Evolutionary conservation across 257 asterid species (phyloP), one percentile per base, ranked within the genome.

Genomic region (Paulownia fortunei): DNA sequence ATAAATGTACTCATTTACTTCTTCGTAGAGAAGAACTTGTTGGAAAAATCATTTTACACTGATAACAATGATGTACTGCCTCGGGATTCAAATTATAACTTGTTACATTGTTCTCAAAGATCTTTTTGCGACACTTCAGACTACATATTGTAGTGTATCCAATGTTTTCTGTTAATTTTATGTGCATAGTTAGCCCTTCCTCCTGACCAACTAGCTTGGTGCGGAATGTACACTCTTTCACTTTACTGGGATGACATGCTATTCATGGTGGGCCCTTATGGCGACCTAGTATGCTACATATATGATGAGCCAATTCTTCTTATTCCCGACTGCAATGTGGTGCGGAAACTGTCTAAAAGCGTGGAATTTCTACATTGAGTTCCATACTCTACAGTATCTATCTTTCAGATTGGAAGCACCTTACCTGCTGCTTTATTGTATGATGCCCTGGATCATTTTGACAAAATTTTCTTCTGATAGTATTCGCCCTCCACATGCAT

Each of bases 401-500:
- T 96, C 59, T 96, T 96, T 82, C 96, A 93, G 84, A 96, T 96
- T 69, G 99, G 98, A 77, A 93, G 98, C 85, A 96, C 99, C 24
- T 76, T 86, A 56, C 97, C 99, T 80, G 89, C 98, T 80, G 98
- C 99, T 80, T 88, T 96, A 69, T 84, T 96, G 72, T 96, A 88
- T 82, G 99, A 96, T 82, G 98, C 98, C 36, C 88, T 93, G 72
- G 99, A 96, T 83, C 98, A 93, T 86, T 96, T 90, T 89, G 98
- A 96, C 85, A 79, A 95, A n/a, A 44, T 61, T 30, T 4, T 79
- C 34, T 37, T 44, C 61, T 73, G 58, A 51, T 74, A 32, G 47
- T 19, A 18, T n/a, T 72, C 63, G 44, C 56, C 32, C 16, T 39
- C 46, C 44, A 51, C 21, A 30, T 10, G 26, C 58, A 51, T 42